phyloP scores from a whole-genome alignment of 2,329 filamentous ascomycete species.

The Pyricularia pennisetigena region DNA sequence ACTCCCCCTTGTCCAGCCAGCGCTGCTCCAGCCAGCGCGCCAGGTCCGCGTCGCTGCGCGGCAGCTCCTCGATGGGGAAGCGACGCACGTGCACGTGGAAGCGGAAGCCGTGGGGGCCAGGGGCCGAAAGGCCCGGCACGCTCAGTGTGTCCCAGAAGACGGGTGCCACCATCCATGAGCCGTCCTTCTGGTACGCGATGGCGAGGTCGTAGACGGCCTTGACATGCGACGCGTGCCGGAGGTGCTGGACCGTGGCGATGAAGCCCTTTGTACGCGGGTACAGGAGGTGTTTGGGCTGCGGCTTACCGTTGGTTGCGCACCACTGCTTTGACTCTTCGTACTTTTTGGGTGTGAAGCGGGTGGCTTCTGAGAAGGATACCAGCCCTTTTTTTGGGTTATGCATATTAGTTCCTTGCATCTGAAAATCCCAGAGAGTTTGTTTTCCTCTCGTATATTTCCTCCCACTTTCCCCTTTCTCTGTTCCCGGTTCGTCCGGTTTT shows the following conservation, averaged over 20 bases:
- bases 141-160: conserved; percentile 44
- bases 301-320: conserved; percentile 38
- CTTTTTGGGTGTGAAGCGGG: conserved; percentile 45
- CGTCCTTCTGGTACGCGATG: conserved; percentile 38
- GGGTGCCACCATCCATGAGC: conserved; percentile 28
- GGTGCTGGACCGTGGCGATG: conserved; percentile 45
- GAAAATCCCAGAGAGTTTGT: not conserved
- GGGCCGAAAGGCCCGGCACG: conserved; percentile 24
- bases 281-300: conserved; percentile 45
- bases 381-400: conserved; percentile 34
- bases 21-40: conserved; percentile 41
- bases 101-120: conserved; percentile 25
- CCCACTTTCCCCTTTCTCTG: not conserved
- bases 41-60: conserved; percentile 34
- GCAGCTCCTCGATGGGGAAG: conserved; percentile 37
- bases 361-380: conserved; percentile 55
- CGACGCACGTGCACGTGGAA: conserved; percentile 41
- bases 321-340: conserved; percentile 38
- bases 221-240: conserved; percentile 38
- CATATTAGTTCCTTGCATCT: not conserved
- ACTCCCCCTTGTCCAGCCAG: conserved; percentile 44
- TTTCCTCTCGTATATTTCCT: not conserved
- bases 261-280: conserved; percentile 54
- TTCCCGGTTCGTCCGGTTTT: not conserved
- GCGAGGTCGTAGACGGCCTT: conserved; percentile 46